Percentiles rank a stretch among this genome's conserved stretches.
phyloP scores from a whole-genome alignment of 345 rosid genomes.

The Melastoma malabathricum region DNA sequence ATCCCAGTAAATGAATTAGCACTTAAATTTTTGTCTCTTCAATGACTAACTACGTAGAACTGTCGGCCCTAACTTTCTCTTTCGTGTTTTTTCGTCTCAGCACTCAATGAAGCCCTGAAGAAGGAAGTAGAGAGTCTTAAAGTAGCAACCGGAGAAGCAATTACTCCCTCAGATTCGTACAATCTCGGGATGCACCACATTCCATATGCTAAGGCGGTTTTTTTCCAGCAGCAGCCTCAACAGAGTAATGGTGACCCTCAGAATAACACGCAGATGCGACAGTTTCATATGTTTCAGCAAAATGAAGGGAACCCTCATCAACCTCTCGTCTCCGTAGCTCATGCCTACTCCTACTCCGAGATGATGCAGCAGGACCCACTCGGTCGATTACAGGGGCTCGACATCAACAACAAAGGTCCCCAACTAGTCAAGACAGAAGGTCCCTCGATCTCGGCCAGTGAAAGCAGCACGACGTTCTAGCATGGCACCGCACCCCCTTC shows the following conservation, averaged over 20 bases:
- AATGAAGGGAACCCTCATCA: constrained; percentile 23
- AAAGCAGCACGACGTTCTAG: constrained; percentile 61
- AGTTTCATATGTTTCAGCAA: constrained; percentile 34
- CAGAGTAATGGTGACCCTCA: constrained; percentile 21
- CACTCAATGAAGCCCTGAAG: constrained; percentile 69
- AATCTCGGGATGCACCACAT: constrained; percentile 59
- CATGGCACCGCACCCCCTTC: neutral
- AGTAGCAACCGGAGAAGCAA: constrained; percentile 56
- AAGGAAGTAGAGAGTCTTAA: constrained; percentile 87
- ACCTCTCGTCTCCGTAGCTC: constrained; percentile 18
- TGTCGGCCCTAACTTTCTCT: neutral
- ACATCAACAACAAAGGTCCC: constrained; percentile 52
- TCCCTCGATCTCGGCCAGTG: constrained; percentile 51
- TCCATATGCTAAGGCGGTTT: constrained; percentile 32
- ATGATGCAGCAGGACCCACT: constrained; percentile 59
- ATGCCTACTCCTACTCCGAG: constrained; percentile 37
- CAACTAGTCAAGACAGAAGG: constrained; percentile 50
- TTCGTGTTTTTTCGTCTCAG: constrained; percentile 17
- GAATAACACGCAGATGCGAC: constrained; percentile 30
- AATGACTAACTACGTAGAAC: too few species aligned
- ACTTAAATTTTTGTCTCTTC: neutral
- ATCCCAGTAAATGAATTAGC: too few species aligned
- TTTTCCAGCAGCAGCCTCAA: constrained; percentile 34
- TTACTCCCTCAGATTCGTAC: constrained; percentile 44
- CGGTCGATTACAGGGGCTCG: constrained; percentile 68